Conservation (phyloP, 306 rosid genomes). For the Chamaecrista fasciculata region DNA sequence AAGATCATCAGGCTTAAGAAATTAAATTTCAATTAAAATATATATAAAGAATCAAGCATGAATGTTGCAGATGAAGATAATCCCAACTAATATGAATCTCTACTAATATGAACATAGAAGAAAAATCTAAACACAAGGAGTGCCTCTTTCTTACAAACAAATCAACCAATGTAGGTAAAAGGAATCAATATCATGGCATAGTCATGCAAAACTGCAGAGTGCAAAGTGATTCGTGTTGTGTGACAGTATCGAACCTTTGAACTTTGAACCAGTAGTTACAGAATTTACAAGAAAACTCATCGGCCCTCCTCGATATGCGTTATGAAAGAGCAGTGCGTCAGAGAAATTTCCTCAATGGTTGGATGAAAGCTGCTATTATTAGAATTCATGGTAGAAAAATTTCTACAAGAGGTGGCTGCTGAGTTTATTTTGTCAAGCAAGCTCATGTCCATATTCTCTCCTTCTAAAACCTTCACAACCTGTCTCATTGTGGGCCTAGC, state of each 20-base stretch:
- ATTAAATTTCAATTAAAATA: not conserved
- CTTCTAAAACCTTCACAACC: conserved; percentile 48
- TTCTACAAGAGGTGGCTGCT: conserved; percentile 18
- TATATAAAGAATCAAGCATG: not conserved
- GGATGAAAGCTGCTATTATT: conserved; percentile 30
- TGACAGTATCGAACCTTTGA: not conserved
- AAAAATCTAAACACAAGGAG: not conserved
- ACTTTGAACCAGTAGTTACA: conserved; percentile 2
- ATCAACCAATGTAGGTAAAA: not conserved
- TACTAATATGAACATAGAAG: not conserved
- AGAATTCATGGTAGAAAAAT: not conserved
- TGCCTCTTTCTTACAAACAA: not conserved
- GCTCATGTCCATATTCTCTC: conserved; percentile 29
- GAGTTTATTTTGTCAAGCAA: conserved; percentile 37
- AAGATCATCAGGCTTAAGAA: not conserved
- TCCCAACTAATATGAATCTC: not conserved
- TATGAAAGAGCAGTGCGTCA: conserved; percentile 23
- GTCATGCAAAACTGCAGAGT: not conserved
- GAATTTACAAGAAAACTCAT: conserved; percentile 22
- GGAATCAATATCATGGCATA: not conserved
- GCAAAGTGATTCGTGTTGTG: not conserved
- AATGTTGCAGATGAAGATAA: not conserved
- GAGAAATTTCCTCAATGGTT: conserved; percentile 38
- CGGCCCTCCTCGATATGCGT: conserved; percentile 29
- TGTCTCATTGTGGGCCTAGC: conserved; percentile 59